Conservation (phyloP, 164 flowering plant species). For the Tinospora cordifolia region DNA sequence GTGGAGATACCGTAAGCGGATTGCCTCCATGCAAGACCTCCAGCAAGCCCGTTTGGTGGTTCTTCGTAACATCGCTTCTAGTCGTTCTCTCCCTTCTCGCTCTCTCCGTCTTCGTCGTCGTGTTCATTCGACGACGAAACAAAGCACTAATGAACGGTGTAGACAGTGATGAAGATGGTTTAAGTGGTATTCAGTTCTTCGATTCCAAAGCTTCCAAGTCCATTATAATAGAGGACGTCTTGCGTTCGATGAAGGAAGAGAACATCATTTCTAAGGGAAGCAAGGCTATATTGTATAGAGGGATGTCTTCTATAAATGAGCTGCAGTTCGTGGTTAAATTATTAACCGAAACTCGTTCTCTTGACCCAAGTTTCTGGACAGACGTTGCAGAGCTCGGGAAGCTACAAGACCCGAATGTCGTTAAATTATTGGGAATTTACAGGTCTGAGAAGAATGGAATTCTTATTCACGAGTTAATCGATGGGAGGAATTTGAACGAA, state of each 20-base stretch:
- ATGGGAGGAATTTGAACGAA: conserved; percentile 45
- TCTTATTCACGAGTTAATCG: conserved; percentile 40
- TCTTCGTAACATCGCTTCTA: conserved; percentile 24
- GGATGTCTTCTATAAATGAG: conserved; percentile 22
- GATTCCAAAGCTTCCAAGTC: conserved; percentile 29
- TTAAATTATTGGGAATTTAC: conserved; percentile 43
- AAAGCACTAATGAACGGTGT: conserved; percentile 24
- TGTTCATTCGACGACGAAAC: conserved; percentile 22
- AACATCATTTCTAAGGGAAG: conserved; percentile 33
- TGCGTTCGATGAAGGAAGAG: conserved; percentile 28
- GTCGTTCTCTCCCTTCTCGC: conserved; percentile 21
- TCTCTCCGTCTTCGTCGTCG: conserved; percentile 9
- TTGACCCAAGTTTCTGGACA: conserved; percentile 30
- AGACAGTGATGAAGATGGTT: conserved; percentile 43
- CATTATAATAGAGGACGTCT: conserved; percentile 40
- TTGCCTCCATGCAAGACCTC: conserved; percentile 51
- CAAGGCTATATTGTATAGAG: conserved; percentile 29
- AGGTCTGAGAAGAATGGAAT: conserved; percentile 36
- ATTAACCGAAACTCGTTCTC: conserved; percentile 19
- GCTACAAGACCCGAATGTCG: conserved; percentile 45
- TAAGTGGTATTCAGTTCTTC: conserved; percentile 54
- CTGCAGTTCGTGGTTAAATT: conserved; percentile 37
- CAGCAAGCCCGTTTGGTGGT: conserved; percentile 32
- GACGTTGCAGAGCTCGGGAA: conserved; percentile 34
- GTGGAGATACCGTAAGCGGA: conserved; percentile 34